Conservation (phyloP, 2,329 filamentous ascomycete species). For the Colletotrichum sidae region DNA sequence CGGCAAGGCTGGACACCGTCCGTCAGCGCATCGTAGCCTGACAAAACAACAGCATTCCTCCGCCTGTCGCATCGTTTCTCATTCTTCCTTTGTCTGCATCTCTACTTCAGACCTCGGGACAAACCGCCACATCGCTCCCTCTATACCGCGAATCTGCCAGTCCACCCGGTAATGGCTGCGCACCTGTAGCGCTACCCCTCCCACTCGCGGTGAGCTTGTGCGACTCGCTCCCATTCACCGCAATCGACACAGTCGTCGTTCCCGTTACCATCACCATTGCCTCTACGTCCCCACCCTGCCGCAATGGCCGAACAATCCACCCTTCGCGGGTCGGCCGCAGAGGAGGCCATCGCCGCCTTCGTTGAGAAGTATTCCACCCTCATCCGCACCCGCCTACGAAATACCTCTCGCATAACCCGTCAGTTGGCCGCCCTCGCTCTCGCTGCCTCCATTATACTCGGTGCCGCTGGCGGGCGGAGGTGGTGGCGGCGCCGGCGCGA, state of each 20-base stretch:
- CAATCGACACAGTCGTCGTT: background rate
- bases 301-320: slow-evolving; percentile 76
- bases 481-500: slow-evolving; percentile 80
- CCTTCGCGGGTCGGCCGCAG: slow-evolving; percentile 72
- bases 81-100: slow-evolving; percentile 2
- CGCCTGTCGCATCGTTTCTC: slow-evolving; percentile 1
- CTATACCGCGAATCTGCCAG: background rate
- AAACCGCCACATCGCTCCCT: slow-evolving; percentile 3
- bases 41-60: slow-evolving; percentile 12
- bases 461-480: slow-evolving; percentile 81
- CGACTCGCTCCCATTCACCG: slow-evolving; percentile 26
- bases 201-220: slow-evolving; percentile 31
- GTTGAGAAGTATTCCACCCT: slow-evolving; percentile 69
- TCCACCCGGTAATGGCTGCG: slow-evolving; percentile 33
- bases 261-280: slow-evolving; percentile 70
- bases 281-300: background rate
- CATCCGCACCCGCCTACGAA: slow-evolving; percentile 66
- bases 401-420: slow-evolving; percentile 77
- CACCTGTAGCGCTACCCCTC: slow-evolving; percentile 22
- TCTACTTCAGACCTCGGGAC: background rate
- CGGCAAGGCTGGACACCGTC: slow-evolving; percentile 16
- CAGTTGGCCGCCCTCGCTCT: slow-evolving; percentile 82
- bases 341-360: slow-evolving; percentile 75
- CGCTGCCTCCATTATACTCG: slow-evolving; percentile 80
- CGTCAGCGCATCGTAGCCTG: slow-evolving; percentile 2